Evolutionary conservation across 768 basidiomycete species (phyloP).

Genomic region (Boletus subparvulus): DNA sequence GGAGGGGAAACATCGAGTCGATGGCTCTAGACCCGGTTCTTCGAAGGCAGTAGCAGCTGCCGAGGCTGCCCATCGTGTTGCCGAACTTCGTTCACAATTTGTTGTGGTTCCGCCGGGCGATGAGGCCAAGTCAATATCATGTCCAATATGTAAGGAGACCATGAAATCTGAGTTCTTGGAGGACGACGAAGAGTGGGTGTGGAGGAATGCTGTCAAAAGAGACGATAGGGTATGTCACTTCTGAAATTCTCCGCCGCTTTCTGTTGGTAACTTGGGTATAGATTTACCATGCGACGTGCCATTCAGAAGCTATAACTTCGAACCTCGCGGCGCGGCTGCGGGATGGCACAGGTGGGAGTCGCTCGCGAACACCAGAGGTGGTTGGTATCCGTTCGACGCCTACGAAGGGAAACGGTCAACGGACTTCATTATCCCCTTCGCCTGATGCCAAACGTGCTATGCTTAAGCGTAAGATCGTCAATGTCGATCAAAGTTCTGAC

Average conservation of each 20-base stretch:
- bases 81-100: slow-evolving; percentile 70
- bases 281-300: slow-evolving; percentile 95
- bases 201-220: slow-evolving; percentile 85
- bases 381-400: slow-evolving; percentile 37
- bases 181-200: slow-evolving; percentile 98
- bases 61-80: slow-evolving; percentile 70
- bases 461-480: slow-evolving; percentile 75
- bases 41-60: slow-evolving; percentile 60
- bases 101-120: slow-evolving; percentile 90
- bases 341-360: slow-evolving; percentile 61
- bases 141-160: slow-evolving; percentile 95
- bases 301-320: slow-evolving; percentile 72
- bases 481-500: slow-evolving; percentile 40
- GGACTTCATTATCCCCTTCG: slow-evolving; percentile 48
- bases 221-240: slow-evolving; percentile 70
- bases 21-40: slow-evolving; percentile 49
- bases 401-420: slow-evolving; percentile 32
- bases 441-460: slow-evolving; percentile 55
- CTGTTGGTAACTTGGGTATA: slow-evolving; percentile 30
- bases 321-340: slow-evolving; percentile 68
- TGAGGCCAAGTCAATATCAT: slow-evolving; percentile 79
- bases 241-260: not conserved
- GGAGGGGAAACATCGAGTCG: slow-evolving; percentile 69
- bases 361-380: slow-evolving; percentile 74
- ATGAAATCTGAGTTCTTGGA: slow-evolving; percentile 91